Evolutionary conservation across 208 protist species (phyloP), one percentile per base, ranked within the genome.

Genomic region (Trypanosoma avium): DNA sequence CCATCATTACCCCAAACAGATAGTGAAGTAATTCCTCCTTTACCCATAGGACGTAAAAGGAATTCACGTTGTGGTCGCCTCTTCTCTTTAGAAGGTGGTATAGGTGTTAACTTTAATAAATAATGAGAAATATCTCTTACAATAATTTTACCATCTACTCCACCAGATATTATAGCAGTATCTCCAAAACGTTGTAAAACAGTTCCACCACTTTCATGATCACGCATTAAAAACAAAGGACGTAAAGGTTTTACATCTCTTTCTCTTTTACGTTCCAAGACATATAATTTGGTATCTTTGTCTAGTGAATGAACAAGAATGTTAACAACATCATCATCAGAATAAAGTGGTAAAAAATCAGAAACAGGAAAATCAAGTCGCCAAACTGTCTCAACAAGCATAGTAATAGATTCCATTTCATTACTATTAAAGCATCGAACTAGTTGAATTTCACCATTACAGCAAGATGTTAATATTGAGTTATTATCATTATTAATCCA

Each of bases 281-380:
- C 72, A 68, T 96, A 96, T 19, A 96, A 55, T 61, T 94, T 94
- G 3, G 87, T 82, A 65, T 92, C 85, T 49, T 88, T 90, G 66
- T 96, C 90, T 26, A 81, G 47, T 13, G 90, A 94, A 59, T 88
- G 77, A 26, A 79, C 78, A 19, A 93, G 71, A 42, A 94, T 49
- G 46, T 96, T 90, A 43, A 91, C 61, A 17, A 80, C 59, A 38
- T 80, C 76, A 30, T 71, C 73, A 27, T 77, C 67, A 13, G 57
- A 61, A 46, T 79, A 75, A 48, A 81, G 82, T 36, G 84, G 60
- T 9, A 85, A 56, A 56, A 88, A 60, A 27, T 83, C 77, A 6
- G 60, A 59, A 40, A 88, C 54, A 27, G 90, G 90, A 33, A 93
- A 90, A 61, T 96, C 90, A 21, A 93, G 75, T 2, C 87, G 70